Evolutionary conservation across 2,329 filamentous ascomycete species (phyloP).

Genomic region (Coniella vitis): DNA sequence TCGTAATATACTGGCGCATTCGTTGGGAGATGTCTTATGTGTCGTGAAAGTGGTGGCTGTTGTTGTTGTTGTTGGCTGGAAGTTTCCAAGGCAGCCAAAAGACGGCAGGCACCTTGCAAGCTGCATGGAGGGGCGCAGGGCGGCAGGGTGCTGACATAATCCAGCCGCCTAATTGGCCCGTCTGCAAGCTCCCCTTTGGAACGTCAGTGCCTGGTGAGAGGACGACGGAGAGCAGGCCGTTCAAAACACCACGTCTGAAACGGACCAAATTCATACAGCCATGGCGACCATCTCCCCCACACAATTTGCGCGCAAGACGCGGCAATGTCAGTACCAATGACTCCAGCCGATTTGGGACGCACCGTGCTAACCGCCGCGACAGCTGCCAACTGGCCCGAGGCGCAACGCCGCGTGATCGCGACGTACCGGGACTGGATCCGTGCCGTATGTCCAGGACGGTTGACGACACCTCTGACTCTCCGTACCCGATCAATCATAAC

Average conservation of each 20-base stretch:
- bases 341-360: neutral
- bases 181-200: conserved; percentile 6
- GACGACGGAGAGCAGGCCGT: conserved; percentile 24
- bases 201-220: conserved; percentile 15
- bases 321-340: conserved; percentile 62
- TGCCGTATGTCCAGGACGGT: conserved; percentile 61
- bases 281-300: conserved; percentile 87
- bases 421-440: conserved; percentile 95
- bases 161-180: conserved; percentile 1
- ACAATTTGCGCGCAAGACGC: conserved; percentile 76
- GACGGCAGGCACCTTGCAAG: neutral
- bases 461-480: conserved; percentile 1
- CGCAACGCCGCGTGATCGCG: conserved; percentile 76
- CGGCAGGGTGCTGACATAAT: conserved; percentile 14
- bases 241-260: conserved; percentile 21
- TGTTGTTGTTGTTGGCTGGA: neutral
- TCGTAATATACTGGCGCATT: neutral
- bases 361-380: conserved; percentile 30
- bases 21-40: neutral
- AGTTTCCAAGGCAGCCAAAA: conserved; percentile 4
- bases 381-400: conserved; percentile 88
- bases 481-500: neutral
- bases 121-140: neutral
- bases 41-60: neutral
- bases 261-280: conserved; percentile 33